These are phyloP conservation scores for Ligustrum vulgare DNA, from an alignment of 257 asterid genomes.

Conservation along the genomic window DNA sequence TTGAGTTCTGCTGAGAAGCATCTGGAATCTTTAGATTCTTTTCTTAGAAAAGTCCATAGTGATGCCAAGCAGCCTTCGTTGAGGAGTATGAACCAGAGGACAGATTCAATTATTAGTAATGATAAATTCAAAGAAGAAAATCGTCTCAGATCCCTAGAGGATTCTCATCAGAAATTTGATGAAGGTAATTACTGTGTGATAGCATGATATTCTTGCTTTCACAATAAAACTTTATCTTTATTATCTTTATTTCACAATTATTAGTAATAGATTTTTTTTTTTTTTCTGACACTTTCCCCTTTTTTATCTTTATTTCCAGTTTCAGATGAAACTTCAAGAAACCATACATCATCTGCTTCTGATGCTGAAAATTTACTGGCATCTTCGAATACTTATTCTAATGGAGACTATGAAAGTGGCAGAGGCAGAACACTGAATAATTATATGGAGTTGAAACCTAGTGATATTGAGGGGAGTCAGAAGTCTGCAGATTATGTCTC, in stretches of 20 bases:
- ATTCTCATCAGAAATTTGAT: slow-evolving; percentile 45
- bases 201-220: background rate
- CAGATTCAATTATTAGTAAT: slow-evolving; percentile 18
- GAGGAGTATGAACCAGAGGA: slow-evolving; percentile 23
- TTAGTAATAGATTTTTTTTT: too few relatives aligned
- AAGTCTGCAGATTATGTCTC: slow-evolving; percentile 47
- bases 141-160: slow-evolving; percentile 45
- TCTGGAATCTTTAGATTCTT: slow-evolving; percentile 59
- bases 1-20: slow-evolving; percentile 49
- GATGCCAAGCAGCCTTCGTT: slow-evolving; percentile 30
- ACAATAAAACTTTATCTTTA: background rate
- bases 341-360: slow-evolving; percentile 20
- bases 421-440: slow-evolving; percentile 29
- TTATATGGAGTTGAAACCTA: slow-evolving; percentile 36
- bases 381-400: slow-evolving; percentile 22
- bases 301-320: background rate
- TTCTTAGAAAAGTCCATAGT: slow-evolving; percentile 50
- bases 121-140: slow-evolving; percentile 31
- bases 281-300: too few relatives aligned
- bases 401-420: slow-evolving; percentile 27
- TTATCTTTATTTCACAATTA: background rate
- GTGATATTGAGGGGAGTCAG: slow-evolving; percentile 20
- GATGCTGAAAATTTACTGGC: slow-evolving; percentile 29
- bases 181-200: slow-evolving; percentile 25
- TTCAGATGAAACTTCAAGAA: slow-evolving; percentile 46